phyloP scores from a whole-genome alignment of 2,329 filamentous ascomycete genomes.

The Pseudohalonectria lignicola region DNA sequence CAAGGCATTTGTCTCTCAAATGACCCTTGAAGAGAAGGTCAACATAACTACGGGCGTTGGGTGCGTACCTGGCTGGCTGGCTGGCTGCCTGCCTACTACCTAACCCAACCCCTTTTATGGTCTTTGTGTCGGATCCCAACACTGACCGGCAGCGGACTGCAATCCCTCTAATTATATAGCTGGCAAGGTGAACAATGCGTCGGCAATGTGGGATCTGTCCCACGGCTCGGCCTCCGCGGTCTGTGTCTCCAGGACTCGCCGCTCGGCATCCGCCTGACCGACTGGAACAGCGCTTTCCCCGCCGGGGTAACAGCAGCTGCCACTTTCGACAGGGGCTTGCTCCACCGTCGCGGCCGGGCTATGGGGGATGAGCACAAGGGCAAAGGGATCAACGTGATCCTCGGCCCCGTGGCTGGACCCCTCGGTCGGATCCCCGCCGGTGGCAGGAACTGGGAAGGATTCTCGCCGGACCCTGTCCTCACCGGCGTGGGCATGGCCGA shows the following conservation, averaged over 20 bases:
- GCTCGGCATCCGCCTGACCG: constrained; percentile 64
- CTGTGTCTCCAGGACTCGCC: constrained; percentile 86
- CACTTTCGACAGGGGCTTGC: constrained; percentile 67
- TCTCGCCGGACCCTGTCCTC: constrained; percentile 64
- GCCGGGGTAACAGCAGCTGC: constrained; percentile 70
- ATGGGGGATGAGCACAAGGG: constrained; percentile 62
- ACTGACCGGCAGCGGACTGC: not conserved
- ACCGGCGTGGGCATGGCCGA: constrained; percentile 62
- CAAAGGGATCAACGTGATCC: constrained; percentile 64
- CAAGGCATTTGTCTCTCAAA: constrained; percentile 65
- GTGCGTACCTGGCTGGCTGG: constrained; percentile 31
- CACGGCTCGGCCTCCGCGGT: constrained; percentile 56
- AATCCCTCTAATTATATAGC: constrained; percentile 18
- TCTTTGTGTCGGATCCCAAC: not conserved
- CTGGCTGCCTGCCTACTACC: not conserved
- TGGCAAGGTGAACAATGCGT: constrained; percentile 66
- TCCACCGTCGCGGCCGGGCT: constrained; percentile 57
- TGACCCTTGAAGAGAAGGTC: constrained; percentile 83
- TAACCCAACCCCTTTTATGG: not conserved
- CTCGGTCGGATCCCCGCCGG: constrained; percentile 39
- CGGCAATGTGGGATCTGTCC: constrained; percentile 62
- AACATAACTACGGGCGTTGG: constrained; percentile 88
- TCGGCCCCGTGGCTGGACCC: constrained; percentile 66
- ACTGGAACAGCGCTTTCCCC: constrained; percentile 74
- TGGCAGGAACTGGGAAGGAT: constrained; percentile 62